Conservation (phyloP, 2,329 filamentous ascomycete genomes). For the Gremmenia infestans region DNA sequence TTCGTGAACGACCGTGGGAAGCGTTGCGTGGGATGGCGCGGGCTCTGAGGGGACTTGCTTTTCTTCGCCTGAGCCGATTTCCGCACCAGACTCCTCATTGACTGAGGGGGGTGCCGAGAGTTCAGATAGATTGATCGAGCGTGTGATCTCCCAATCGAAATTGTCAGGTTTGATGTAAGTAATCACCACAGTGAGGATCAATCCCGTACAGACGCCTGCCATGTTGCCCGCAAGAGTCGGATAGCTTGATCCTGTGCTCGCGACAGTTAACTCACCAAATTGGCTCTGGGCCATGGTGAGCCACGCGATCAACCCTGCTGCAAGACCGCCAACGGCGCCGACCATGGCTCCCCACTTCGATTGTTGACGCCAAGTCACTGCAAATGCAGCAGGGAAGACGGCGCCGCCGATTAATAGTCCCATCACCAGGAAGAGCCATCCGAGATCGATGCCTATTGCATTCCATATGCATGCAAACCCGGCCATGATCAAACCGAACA, state of each 20-base stretch:
- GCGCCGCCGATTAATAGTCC: constrained; percentile 50
- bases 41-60: too few relatives aligned
- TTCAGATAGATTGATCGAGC: neutral
- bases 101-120: neutral
- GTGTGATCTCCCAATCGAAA: constrained; percentile 9
- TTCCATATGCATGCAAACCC: constrained; percentile 48
- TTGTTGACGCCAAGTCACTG: constrained; percentile 47
- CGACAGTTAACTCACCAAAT: constrained; percentile 42
- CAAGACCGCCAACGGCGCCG: constrained; percentile 43
- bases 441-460: constrained; percentile 49
- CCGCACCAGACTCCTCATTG: neutral
- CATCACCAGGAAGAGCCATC: constrained; percentile 51
- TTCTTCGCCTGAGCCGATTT: too few relatives aligned
- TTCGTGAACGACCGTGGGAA: neutral
- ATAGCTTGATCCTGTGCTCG: constrained; percentile 37
- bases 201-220: neutral
- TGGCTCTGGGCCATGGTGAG: constrained; percentile 42
- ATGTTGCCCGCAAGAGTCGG: constrained; percentile 1
- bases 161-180: constrained; percentile 3
- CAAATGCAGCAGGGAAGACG: constrained; percentile 50
- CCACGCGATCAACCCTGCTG: constrained; percentile 47
- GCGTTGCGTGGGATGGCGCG: too few relatives aligned
- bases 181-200: neutral
- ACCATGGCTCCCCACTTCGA: constrained; percentile 43
- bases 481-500: constrained; percentile 47